phyloP scores from a whole-genome alignment of 1,284 basidiomycete genomes.

The Irpex rosettiformis region DNA sequence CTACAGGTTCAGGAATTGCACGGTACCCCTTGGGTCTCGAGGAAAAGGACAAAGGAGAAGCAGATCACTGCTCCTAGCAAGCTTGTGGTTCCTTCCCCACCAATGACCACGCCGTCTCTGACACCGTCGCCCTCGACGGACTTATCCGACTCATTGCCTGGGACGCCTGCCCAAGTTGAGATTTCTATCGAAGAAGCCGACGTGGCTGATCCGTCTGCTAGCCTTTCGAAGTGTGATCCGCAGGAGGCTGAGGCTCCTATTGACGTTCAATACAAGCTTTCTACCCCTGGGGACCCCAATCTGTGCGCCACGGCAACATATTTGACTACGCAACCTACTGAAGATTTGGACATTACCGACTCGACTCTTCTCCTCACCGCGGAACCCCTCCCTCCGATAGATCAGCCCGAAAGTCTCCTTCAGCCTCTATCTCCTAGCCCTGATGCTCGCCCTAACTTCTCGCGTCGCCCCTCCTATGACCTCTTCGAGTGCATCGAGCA shows the following conservation, averaged over 20 bases:
- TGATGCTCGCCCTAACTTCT: slow-evolving; percentile 46
- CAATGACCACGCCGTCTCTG: slow-evolving; percentile 34
- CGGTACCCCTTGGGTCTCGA: slow-evolving; percentile 75
- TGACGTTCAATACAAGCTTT: not conserved
- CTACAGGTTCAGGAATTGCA: slow-evolving; percentile 86
- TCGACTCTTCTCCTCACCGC: not conserved
- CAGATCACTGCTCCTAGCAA: slow-evolving; percentile 28
- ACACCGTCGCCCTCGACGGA: slow-evolving; percentile 58
- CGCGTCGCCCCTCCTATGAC: slow-evolving; percentile 80
- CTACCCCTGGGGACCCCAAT: not conserved
- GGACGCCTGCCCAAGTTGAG: slow-evolving; percentile 27
- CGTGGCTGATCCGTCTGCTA: not conserved
- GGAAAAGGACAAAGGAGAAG: slow-evolving; percentile 26
- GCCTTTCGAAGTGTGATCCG: not conserved
- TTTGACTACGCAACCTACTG: not conserved
- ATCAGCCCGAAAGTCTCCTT: slow-evolving; percentile 9
- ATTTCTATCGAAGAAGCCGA: slow-evolving; percentile 39
- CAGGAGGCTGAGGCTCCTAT: not conserved
- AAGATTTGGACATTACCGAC: not conserved
- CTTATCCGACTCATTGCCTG: slow-evolving; percentile 26
- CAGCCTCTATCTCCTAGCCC: slow-evolving; percentile 14
- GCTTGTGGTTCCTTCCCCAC: slow-evolving; percentile 26
- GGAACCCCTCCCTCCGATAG: not conserved
- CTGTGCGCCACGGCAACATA: not conserved
- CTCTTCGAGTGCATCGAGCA: slow-evolving; percentile 94